These are phyloP conservation scores for Chlamydomonas eustigma DNA, from an alignment of 139 green algal species.

Conservation along the genomic window DNA sequence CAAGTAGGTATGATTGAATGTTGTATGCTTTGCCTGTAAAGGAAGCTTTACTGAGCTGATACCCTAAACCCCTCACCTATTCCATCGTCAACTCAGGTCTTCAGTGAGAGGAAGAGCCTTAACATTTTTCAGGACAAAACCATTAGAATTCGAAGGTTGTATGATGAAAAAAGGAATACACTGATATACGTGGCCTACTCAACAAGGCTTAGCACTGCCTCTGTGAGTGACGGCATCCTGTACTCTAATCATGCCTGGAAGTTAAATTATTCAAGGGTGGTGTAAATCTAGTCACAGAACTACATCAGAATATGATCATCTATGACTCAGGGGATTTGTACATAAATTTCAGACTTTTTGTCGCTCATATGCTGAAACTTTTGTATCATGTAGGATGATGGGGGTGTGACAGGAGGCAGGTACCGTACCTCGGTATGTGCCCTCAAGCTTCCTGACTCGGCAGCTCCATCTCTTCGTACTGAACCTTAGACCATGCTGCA, in stretches of 20 bases:
- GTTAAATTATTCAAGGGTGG: constrained; percentile 4
- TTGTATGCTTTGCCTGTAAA: too few species aligned
- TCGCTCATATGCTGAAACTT: too few species aligned
- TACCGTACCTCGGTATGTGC: constrained; percentile 46
- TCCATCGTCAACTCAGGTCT: constrained; percentile 50
- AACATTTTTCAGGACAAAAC: constrained; percentile 80
- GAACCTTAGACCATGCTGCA: too few species aligned
- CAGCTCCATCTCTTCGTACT: constrained; percentile 1
- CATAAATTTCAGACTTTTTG: too few species aligned
- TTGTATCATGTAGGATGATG: constrained; percentile 50
- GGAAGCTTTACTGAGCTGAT: too few species aligned
- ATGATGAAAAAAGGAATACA: constrained; percentile 54
- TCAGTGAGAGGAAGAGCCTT: constrained; percentile 67
- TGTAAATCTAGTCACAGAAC: neutral
- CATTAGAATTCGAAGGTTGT: constrained; percentile 67
- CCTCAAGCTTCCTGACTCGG: neutral
- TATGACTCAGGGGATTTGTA: too few species aligned
- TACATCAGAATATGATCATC: neutral
- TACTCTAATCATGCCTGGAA: too few species aligned
- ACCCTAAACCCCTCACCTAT: too few species aligned
- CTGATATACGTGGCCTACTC: constrained; percentile 73
- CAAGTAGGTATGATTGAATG: too few species aligned
- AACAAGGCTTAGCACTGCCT: constrained; percentile 54
- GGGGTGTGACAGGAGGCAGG: constrained; percentile 36
- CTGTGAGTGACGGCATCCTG: constrained; percentile 32